Evolutionary conservation across 352 stramenopile genomes (phyloP), one percentile per base, ranked within the genome.

Genomic region (Peronospora belbahrii): DNA sequence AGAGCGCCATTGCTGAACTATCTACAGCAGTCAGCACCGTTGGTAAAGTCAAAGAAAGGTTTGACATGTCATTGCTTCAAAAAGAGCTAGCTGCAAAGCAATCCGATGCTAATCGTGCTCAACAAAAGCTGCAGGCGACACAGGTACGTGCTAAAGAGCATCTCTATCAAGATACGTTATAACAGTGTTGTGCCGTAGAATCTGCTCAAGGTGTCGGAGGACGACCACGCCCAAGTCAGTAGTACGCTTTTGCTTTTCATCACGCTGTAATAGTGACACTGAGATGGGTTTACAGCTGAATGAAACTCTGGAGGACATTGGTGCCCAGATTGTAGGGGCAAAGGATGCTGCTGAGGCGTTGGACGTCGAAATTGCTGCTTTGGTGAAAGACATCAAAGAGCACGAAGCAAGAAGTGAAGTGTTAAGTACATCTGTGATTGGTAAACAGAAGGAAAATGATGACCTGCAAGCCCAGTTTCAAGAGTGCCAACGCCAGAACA

Each of bases 1-100:
- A 78, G 67, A 54, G 36, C 20, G 46, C 27, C 35, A 60, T 74
- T 27, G 42, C 57, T 5, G 54, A 70, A 18, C 13, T 78, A 48
- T 64, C 52, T 18, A 37, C 42, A 36, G 59, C 59, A 17, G 49
- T 68, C 3, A 33, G 43, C 14, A 32, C 37, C 9, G 56, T 60
- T 19, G 22, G 48, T 14, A 47, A 28, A 11, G 30, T 32, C 27
- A 30, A 33, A 43, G 20, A 6, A 35, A 28, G 42, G 3, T 56
- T 60, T 27, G 33, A 52, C 27, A 64, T 30, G 18, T 24, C 36
- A 22, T 25, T 18, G 18, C 31, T 63, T 37, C 41, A 60, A 52
- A 36, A 59, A 45, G 43, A 59, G 24, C 8, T 66, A 17, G 20
- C 20, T 52, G 6, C 22, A 14, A 66, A 62, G 20, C 56, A 31